A percentile compares a stretch with the other conserved stretches of the same genome.
Evolutionary conservation across 2,329 filamentous ascomycete species (phyloP).

Genomic region (Diaporthe longicolla): DNA sequence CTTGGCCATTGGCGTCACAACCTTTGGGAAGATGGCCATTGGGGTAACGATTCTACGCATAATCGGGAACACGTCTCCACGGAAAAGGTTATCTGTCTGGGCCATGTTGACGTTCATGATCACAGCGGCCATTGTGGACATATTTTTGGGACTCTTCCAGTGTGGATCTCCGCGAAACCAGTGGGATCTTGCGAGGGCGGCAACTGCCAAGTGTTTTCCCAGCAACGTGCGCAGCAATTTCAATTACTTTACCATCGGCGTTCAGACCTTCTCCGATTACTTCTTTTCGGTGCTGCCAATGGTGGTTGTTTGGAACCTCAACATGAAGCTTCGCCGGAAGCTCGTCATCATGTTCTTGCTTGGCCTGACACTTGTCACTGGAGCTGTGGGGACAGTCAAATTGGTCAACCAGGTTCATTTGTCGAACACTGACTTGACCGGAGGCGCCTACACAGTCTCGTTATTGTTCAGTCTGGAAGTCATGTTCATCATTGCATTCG

Average conservation of each 20-base stretch:
- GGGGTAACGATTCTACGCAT: slow-evolving; percentile 8
- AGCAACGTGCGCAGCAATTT: background rate
- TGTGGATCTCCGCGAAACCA: background rate
- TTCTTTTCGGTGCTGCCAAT: slow-evolving; percentile 1
- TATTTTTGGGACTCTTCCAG: background rate
- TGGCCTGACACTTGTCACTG: slow-evolving; percentile 1
- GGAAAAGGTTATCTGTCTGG: background rate
- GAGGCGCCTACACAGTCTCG: background rate
- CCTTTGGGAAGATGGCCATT: background rate
- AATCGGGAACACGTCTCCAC: background rate
- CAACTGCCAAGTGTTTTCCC: background rate
- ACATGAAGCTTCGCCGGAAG: background rate
- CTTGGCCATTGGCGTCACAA: background rate
- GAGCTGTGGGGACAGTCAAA: background rate
- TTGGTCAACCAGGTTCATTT: background rate
- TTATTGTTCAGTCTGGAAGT: background rate
- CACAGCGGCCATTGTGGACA: background rate
- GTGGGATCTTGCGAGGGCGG: background rate
- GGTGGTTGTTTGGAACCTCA: background rate
- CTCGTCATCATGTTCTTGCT: background rate
- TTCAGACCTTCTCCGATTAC: background rate
- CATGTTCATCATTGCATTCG: slow-evolving; percentile 10
- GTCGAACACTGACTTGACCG: background rate
- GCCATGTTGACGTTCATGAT: background rate
- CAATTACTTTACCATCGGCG: slow-evolving; percentile 1